These are phyloP conservation scores for Crithidia mellificae DNA, from an alignment of 208 protist genomes.

Conservation along the genomic window DNA sequence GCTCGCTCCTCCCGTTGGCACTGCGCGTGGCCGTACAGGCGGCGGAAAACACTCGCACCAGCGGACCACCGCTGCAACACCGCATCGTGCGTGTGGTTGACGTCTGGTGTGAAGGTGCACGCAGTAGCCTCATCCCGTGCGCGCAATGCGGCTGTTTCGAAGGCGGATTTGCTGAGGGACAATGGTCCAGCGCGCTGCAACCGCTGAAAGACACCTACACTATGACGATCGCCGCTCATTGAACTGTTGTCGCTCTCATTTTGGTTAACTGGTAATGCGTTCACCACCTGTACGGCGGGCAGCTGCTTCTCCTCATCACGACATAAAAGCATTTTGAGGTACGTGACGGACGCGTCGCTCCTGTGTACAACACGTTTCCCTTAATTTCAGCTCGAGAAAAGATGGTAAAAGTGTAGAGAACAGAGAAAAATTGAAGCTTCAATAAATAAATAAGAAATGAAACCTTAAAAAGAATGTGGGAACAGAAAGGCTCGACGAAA, in stretches of 20 bases:
- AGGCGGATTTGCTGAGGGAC: constrained; percentile 7
- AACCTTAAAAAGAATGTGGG: too few species aligned
- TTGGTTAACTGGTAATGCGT: too few species aligned
- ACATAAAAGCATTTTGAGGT: not conserved
- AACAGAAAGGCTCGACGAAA: too few species aligned
- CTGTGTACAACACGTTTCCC: too few species aligned
- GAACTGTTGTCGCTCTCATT: not conserved
- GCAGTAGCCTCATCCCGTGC: not conserved
- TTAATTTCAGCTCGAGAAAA: too few species aligned
- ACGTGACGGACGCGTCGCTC: too few species aligned
- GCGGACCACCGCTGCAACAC: not conserved
- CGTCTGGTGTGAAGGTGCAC: constrained; percentile 18
- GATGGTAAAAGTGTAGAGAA: too few species aligned
- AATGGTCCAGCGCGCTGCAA: not conserved
- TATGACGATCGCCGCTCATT: too few species aligned
- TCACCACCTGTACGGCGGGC: not conserved
- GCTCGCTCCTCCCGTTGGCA: constrained; percentile 10
- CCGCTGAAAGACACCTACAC: constrained; percentile 2
- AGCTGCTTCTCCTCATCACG: not conserved
- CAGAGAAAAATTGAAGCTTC: too few species aligned
- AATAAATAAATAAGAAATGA: too few species aligned
- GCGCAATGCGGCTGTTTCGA: not conserved
- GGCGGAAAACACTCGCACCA: constrained; percentile 8
- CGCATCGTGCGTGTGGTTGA: constrained; percentile 19
- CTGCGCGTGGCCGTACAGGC: constrained; percentile 22